A percentile compares a stretch with the other conserved stretches of the same genome.
phyloP scores from a whole-genome alignment of 345 rosid genomes.

The Raphanus raphanistrum region DNA sequence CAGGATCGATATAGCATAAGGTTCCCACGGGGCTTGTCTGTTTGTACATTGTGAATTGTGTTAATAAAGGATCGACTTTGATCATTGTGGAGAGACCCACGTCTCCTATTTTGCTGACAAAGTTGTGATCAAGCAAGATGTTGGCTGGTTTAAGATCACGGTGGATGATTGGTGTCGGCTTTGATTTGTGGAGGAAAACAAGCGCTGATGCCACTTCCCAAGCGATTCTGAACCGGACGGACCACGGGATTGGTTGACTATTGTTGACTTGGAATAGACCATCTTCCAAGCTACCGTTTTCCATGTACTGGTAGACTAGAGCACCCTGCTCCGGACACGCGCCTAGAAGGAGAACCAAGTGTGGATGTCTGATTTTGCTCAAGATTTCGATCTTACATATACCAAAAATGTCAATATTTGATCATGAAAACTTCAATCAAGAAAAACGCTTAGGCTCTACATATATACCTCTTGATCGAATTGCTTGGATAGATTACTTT shows the following conservation, averaged over 20 bases:
- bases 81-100: slow-evolving; percentile 80
- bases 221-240: slow-evolving; percentile 67
- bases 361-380: slow-evolving; percentile 82
- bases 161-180: slow-evolving; percentile 74
- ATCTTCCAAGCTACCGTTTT: slow-evolving; percentile 82
- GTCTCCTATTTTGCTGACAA: slow-evolving; percentile 89
- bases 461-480: slow-evolving; percentile 40
- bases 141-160: slow-evolving; percentile 93
- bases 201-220: slow-evolving; percentile 92
- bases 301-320: slow-evolving; percentile 83
- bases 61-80: slow-evolving; percentile 36
- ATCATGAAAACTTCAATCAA: not conserved
- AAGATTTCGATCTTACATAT: slow-evolving; percentile 67
- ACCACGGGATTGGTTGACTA: slow-evolving; percentile 76
- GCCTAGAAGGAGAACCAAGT: slow-evolving; percentile 88
- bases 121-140: slow-evolving; percentile 75
- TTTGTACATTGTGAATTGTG: slow-evolving; percentile 41
- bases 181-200: slow-evolving; percentile 73
- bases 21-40: slow-evolving; percentile 80
- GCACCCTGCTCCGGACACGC: slow-evolving; percentile 79
- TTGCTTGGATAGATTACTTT: slow-evolving; percentile 32
- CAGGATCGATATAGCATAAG: slow-evolving; percentile 83
- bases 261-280: slow-evolving; percentile 51
- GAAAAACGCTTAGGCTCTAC: not conserved
- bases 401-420: not conserved